Base-by-base conservation (phyloP, 2,329 filamentous ascomycete species). In the Pyricularia grisea region DNA sequence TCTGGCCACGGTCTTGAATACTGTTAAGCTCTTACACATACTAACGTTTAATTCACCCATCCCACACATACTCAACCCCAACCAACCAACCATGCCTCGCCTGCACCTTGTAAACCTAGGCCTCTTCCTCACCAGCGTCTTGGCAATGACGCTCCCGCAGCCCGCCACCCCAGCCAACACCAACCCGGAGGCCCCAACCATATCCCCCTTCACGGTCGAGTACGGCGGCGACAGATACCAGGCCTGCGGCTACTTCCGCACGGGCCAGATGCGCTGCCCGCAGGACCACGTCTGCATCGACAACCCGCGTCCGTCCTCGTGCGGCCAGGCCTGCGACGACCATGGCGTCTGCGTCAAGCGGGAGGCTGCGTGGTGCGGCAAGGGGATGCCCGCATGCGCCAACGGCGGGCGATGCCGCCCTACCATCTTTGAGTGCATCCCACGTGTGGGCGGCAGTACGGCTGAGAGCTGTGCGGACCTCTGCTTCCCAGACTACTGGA, bases 221-320 rank as follows among this genome's bases (percentile, higher is more conserved):
- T 36, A 31, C 63, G 63, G 63, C 63, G n/a, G 25, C 23, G 63
- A 65, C 63, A 65, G 23, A 28, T 65, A 65, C 63, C 63, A 65
- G 63, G 27, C 63, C 28, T 65, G 63, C 63, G 63, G 63, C 63
- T 17, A 28, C 63, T 65, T 36, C 63, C 63, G 63, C 14, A 1
- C 28, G 23, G 63, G 63, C 28, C 12, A 30, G 27, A 65, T 65
- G 63, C 63, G 11, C 17, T 65, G 63, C 28, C 23, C 23, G 11
- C 4, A 23, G 63, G 63, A 65, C 23, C 63, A 65, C 23, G 63
- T 65, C 63, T 65, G 63, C 63, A 65, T 65, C 63, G 63, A 65
- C 63, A 65, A 65, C 63, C 63, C 63, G 63, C 23, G 28, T n/a
- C 63, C 63, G 27, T n/a, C 23, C 27, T 65, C 63, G 28, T 65